Conservation (phyloP, 2,329 filamentous ascomycete species). For the Aspergillus tamarii region DNA sequence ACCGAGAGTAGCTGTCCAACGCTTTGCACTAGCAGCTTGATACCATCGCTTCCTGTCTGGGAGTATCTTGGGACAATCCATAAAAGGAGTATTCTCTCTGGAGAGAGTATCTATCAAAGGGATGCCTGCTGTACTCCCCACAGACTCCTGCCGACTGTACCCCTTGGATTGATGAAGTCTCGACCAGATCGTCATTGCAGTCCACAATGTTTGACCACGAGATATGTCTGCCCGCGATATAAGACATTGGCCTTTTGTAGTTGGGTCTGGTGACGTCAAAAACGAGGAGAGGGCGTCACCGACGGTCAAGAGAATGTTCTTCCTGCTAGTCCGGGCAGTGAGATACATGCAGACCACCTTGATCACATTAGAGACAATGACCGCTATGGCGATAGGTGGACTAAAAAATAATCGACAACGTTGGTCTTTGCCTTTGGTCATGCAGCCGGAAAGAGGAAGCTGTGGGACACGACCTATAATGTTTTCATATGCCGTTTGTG, state of each 20-base stretch:
- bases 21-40: constrained; percentile 4
- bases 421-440: constrained; percentile 9
- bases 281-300: constrained; percentile 32
- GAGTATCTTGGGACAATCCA: not conserved
- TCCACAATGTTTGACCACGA: not conserved
- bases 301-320: constrained; percentile 20
- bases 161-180: not conserved
- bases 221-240: constrained; percentile 4
- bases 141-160: not conserved
- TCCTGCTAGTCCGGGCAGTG: not conserved
- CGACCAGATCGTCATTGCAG: not conserved
- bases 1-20: not conserved
- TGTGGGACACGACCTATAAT: not conserved
- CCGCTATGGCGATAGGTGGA: constrained; percentile 9
- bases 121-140: not conserved
- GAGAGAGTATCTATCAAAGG: no score
- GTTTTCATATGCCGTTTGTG: no score
- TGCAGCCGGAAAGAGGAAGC: constrained; percentile 6
- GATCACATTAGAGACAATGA: constrained; percentile 9
- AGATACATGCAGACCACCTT: constrained; percentile 16
- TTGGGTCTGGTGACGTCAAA: constrained; percentile 14
- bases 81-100: not conserved
- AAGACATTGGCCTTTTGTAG: constrained; percentile 4
- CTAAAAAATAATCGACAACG: constrained; percentile 14
- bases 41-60: constrained; percentile 10